phyloP scores from a whole-genome alignment of 2,329 filamentous ascomycete genomes.

The Penicillium sp. region DNA sequence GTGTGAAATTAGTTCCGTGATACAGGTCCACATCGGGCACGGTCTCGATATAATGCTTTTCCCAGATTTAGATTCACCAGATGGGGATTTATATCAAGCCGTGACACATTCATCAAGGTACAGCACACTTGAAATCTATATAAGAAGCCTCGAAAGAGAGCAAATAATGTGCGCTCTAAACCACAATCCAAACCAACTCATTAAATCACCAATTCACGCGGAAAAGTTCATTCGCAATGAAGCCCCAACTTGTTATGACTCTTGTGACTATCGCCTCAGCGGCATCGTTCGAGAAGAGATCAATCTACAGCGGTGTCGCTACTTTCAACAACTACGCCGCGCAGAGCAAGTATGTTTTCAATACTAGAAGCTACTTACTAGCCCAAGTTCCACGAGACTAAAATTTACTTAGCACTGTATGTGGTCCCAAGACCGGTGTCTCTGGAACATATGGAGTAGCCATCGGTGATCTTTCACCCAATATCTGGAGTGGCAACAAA shows the following conservation, averaged over 20 bases:
- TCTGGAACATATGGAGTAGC: not conserved
- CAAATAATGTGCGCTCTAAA: not conserved
- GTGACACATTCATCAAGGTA: not conserved
- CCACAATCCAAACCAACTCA: not conserved
- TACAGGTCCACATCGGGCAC: not conserved
- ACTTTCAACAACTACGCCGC: constrained; percentile 5
- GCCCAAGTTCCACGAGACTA: not conserved
- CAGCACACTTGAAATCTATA: not conserved
- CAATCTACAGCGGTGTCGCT: not conserved
- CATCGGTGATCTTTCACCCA: not conserved
- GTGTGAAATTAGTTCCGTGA: not conserved
- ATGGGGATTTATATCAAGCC: not conserved
- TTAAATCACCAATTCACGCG: too few species aligned
- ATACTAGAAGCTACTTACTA: too few species aligned
- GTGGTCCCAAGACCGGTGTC: not conserved
- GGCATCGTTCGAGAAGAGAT: not conserved
- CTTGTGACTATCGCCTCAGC: not conserved
- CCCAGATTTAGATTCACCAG: not conserved
- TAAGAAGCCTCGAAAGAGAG: not conserved
- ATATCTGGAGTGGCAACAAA: not conserved
- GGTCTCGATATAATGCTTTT: not conserved
- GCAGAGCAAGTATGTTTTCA: not conserved
- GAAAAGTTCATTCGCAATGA: not conserved
- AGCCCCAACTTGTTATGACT: not conserved
- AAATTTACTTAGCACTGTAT: not conserved